Evolutionary conservation across 2,329 filamentous ascomycete species (phyloP), one percentile per base, ranked within the genome.

Genomic region (Epichloe hybrida): DNA sequence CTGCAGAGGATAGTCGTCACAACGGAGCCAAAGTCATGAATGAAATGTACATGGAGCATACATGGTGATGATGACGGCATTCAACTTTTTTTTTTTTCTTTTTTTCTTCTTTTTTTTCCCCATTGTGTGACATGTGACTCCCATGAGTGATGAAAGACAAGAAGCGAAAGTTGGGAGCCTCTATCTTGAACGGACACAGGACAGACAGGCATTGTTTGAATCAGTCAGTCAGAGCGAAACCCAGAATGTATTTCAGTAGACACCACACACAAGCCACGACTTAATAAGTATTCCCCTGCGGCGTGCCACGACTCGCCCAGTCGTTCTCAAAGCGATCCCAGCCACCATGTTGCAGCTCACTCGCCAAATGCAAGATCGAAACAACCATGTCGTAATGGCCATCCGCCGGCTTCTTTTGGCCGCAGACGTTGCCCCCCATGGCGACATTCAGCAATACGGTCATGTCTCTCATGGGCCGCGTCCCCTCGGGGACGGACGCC

Each of bases 371-470:
- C 46, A 81, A 54, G 23, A 69, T 68, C 51, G 76, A 72, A 0
- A 81, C 65, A 2, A 79, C 69, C 62, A 81, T 69, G 51, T 81
- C 77, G 57, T 81, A 81, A 21, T 65, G 62, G 0, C 78, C 78
- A 55, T 80, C 71, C 0, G 57, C 61, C 0, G 78, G 78, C 13
- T 68, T 62, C 57, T 69, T 70, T 0, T 75, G 76, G 15, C 69
- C 62, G 55, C 76, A 80, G 5, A 81, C 77, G 52, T 76, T 79
- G 0, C 78, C 78, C 0, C 78, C 78, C 73, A 81, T 80, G 1
- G 78, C 78, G n/a, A 81, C 69, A 52, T 81, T 81, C 17, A 81
- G 69, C 53, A 81, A 62, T 8, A 81, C 64, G 17, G 71, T 71
- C 64, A 72, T 80, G 27, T 81, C 77, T 50, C 73, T 71, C 63